Percentiles rank a stretch among this genome's conserved stretches.
Evolutionary conservation across 2,329 filamentous ascomycete species (phyloP).

Genomic region (Nakataea oryzae): DNA sequence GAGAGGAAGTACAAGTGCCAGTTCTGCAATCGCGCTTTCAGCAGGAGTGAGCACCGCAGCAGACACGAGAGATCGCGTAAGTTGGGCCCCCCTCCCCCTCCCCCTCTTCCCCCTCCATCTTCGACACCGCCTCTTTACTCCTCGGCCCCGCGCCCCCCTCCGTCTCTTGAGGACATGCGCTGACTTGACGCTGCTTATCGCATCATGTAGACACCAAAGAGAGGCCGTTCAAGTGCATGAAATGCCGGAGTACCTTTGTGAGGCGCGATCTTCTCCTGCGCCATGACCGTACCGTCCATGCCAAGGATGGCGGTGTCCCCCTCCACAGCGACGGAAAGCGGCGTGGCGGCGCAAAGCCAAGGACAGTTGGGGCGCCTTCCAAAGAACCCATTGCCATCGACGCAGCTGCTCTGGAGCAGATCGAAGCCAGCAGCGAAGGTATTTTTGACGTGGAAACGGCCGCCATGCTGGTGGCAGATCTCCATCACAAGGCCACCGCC

Average conservation of each 20-base stretch:
- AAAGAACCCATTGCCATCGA: slow-evolving; percentile 77
- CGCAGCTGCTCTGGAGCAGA: slow-evolving; percentile 78
- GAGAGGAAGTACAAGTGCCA: slow-evolving; percentile 99
- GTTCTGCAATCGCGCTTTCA: slow-evolving; percentile 96
- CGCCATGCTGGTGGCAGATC: slow-evolving; percentile 96
- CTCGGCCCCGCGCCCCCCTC: neutral
- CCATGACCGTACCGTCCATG: slow-evolving; percentile 96
- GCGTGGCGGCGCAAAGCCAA: slow-evolving; percentile 58
- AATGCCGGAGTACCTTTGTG: slow-evolving; percentile 97
- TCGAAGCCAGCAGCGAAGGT: slow-evolving; percentile 81
- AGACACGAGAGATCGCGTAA: slow-evolving; percentile 96
- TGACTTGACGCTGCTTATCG: neutral
- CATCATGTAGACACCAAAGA: slow-evolving; percentile 84
- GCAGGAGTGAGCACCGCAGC: slow-evolving; percentile 91
- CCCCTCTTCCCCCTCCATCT: slow-evolving; percentile 6
- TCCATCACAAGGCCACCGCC: slow-evolving; percentile 85
- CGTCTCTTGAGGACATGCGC: neutral
- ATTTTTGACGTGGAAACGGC: slow-evolving; percentile 95
- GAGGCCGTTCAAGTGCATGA: slow-evolving; percentile 95
- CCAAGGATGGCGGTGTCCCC: slow-evolving; percentile 91
- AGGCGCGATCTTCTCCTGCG: slow-evolving; percentile 91
- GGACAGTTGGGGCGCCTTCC: slow-evolving; percentile 51
- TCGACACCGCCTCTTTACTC: slow-evolving; percentile 8
- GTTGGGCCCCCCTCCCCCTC: slow-evolving; percentile 31
- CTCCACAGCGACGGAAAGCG: slow-evolving; percentile 92